Base-by-base conservation (phyloP, 768 basidiomycete genomes). In the Hydnum rufescens region DNA sequence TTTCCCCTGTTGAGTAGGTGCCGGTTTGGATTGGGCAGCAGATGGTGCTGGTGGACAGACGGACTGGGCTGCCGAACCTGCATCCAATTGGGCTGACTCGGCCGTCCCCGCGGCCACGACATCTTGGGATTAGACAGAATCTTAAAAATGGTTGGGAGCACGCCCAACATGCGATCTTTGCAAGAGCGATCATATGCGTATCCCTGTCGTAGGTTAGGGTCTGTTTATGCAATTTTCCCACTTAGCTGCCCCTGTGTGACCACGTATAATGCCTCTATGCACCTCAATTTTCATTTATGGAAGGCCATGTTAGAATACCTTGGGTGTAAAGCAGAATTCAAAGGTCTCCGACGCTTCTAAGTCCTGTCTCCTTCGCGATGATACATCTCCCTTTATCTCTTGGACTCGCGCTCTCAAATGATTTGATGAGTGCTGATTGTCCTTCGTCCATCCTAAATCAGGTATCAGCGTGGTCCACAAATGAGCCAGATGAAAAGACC, bases 1-100 rank as follows among this genome's bases (percentile, higher is more conserved):
- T 53, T 53, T 59, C 48, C 57, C 57, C 54, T 55, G 48, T 39
- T 53, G 57, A 67, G 77, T 74, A 57, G 44, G 16, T 47, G 16
- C 44, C 13, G 44, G 44, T 47, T 78, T 92, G 61, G 87, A 90
- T 71, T 90, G 87, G 87, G 67, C 78, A 57, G 81, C 82, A 16
- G 82, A 87, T 32, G 62, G 71, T 49, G 66, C 72, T 48, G 70
- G 70, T 47, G 64, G 60, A 52, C 64, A 73, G 28, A 70, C 74
- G 49, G 89, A 93, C 71, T 95, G 90, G 90, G 69, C 86, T 60
- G 87, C 88, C 55, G 89, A 90, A 64, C 78, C 87, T 43, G 63
- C 73, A 53, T 67, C 70, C 55, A 66, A 53, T 30, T 42, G 65
- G 57, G 58, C 59, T 28, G 66, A 66, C 3, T 43, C 49, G 25